Evolutionary conservation across 352 stramenopile species (phyloP), one percentile per base, ranked within the genome.

Genomic region (Globisporangium lucens): DNA sequence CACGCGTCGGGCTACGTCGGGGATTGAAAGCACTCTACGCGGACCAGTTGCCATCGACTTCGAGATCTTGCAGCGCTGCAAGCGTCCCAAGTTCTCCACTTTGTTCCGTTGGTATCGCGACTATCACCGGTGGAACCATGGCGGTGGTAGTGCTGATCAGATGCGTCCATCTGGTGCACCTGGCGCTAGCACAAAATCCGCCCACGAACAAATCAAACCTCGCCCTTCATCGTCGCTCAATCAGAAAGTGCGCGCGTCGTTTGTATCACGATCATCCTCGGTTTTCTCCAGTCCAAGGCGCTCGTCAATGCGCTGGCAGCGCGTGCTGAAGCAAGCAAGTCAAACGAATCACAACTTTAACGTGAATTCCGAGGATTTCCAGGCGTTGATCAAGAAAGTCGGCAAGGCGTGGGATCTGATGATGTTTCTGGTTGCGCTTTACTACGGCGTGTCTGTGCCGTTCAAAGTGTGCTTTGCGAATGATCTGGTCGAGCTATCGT

Each of bases 401-500:
- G 74, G 68, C 9, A 83, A 82, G 24, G 17, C 51, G 0, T 92
- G 83, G 83, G 77, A 89, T 9, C n/a, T 85, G 0, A 1, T 72
- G 5, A 82, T 89, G 71, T 65, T 90, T 0, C 22, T 86, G 22
- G 65, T 84, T 20, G 68, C 75, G 7, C 41, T 82, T 0, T 92
- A 90, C 62, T 73, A 81, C 35, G 67, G 74, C 22, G 29, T 85
- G 2, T 59, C 77, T 22, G 78, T 72, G 0, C 80, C 82, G 1
- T 78, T 89, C 52, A 93, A 91, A 33, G 77, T 86, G 10, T 87
- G 74, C 24, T 91, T 89, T 30, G 75, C 72, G 2, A 58, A 77
- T 24, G 82, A 89, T 20, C 64, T 93, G 5, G 36, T 68, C 2
- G 27, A 70, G 17, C 46, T 83, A 10, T 52, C 69, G 2, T 33